Evolutionary conservation across 306 rosid genomes (phyloP).

Genomic region (Pterocarpus macrocarpus): DNA sequence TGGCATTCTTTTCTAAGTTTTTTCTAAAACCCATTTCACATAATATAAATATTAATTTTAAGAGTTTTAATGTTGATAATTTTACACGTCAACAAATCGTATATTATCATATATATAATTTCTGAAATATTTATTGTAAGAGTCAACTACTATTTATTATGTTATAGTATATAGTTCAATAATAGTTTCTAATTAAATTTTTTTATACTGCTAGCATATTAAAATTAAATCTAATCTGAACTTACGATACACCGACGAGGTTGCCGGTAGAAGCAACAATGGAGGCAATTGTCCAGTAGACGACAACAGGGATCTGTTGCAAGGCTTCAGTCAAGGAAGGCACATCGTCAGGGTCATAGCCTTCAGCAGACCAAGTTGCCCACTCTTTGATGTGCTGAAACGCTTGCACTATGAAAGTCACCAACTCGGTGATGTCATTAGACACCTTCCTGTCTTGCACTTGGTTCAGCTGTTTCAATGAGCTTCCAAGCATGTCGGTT

Average conservation of each 20-base stretch:
- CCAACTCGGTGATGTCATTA: background rate
- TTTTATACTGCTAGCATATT: too few relatives aligned
- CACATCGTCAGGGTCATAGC: slow-evolving; percentile 47
- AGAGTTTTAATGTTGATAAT: too few relatives aligned
- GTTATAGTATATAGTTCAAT: too few relatives aligned
- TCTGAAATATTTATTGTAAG: too few relatives aligned
- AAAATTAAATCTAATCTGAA: background rate
- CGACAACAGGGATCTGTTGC: slow-evolving; percentile 44
- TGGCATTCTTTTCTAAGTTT: too few relatives aligned
- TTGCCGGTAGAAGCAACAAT: slow-evolving; percentile 44
- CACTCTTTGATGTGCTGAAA: slow-evolving; percentile 52
- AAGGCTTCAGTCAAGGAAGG: slow-evolving; percentile 45
- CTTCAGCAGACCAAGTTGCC: slow-evolving; percentile 42
- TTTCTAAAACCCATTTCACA: too few relatives aligned
- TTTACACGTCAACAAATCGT: too few relatives aligned
- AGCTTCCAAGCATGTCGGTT: slow-evolving; percentile 41
- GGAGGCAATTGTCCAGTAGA: slow-evolving; percentile 50
- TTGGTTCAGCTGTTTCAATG: slow-evolving; percentile 46
- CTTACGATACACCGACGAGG: slow-evolving; percentile 49
- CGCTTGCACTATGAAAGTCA: slow-evolving; percentile 24
- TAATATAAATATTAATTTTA: too few relatives aligned
- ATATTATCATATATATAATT: too few relatives aligned
- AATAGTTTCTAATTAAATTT: too few relatives aligned
- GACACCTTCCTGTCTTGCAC: slow-evolving; percentile 37
- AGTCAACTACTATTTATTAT: too few relatives aligned